phyloP scores from a whole-genome alignment of 116 monocot genomes.

The Thalassia testudinum region DNA sequence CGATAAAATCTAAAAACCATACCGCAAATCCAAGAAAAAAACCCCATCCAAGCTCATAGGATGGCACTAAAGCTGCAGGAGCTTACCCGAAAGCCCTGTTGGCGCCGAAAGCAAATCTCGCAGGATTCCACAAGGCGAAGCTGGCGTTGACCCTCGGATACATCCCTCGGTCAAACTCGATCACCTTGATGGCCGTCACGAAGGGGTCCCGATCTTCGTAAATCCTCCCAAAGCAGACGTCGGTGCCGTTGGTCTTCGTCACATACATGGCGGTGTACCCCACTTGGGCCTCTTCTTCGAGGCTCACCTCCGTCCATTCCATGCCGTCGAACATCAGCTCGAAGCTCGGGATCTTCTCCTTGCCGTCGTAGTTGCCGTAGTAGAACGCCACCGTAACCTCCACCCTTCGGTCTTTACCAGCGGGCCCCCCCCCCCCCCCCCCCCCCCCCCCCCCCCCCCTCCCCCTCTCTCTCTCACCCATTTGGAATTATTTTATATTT shows the following conservation, averaged over 20 bases:
- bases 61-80: no score
- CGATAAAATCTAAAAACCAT: no score
- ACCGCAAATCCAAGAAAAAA: no score
- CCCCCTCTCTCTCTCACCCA: no score
- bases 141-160: not conserved
- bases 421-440: no score
- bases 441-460: no score
- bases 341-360: not conserved
- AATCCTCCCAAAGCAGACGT: constrained; percentile 3
- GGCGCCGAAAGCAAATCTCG: no score
- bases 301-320: not conserved
- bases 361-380: constrained; percentile 4
- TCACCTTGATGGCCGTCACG: not conserved
- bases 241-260: not conserved
- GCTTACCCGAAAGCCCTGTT: no score
- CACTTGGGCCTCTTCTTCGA: not conserved
- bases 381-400: not conserved
- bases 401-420: no score
- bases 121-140: no score
- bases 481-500: no score
- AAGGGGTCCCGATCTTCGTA: not conserved
- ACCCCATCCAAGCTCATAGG: no score
- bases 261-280: not conserved
- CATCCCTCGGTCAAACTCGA: not conserved
- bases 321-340: not conserved